Base-by-base conservation (phyloP, 805 yeast species). In the Tetrapisispora pingtungensis region DNA sequence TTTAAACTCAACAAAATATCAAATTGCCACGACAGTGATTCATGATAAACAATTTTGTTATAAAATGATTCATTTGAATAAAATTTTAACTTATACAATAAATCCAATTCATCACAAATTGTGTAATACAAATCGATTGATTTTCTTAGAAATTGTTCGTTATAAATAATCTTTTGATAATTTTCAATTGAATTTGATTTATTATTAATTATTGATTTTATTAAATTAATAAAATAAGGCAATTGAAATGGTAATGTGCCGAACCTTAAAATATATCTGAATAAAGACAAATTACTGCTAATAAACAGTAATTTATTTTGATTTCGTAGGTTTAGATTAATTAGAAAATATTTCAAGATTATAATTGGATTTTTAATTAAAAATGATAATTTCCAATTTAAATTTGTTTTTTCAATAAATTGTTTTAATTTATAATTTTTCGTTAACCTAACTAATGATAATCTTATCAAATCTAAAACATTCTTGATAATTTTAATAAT, bases 191-290 rank as follows among this genome's bases (percentile, higher is more conserved):
- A 24, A n/a, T 20, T 22, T 5, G 8, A 22, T 22, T 22, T n/a
- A 34, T 41, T 24, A 52, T 43, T 36, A 19, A 10, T 13, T n/a
- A 37, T 12, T 8, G 1, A 20, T 41, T 46, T 0, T 76, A 12
- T 47, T 70, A 72, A 17, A 49, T 50, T 27, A 58, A 40, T 15
- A 75, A 48, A 49, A 22, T 65, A 59, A 32, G 71, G 56, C 2
- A 78, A 35, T 49, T 81, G 69, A 59, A 80, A 77, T 1, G 87
- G 87, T 7, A 83, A 70, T 37, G 78, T 75, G 34, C 89, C 90
- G 47, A 81, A 81, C 52, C 90, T 70, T 51, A 82, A 62, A 43
- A 79, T 70, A 55, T 80, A 86, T 61, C 93, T 73, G 59, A 79
- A 83, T 10, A 73, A 62, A 20, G 61, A 42, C 72, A 74, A 42